Base-by-base conservation (phyloP, 2,329 filamentous ascomycete species). In the Pseudogymnoascus sp. region DNA sequence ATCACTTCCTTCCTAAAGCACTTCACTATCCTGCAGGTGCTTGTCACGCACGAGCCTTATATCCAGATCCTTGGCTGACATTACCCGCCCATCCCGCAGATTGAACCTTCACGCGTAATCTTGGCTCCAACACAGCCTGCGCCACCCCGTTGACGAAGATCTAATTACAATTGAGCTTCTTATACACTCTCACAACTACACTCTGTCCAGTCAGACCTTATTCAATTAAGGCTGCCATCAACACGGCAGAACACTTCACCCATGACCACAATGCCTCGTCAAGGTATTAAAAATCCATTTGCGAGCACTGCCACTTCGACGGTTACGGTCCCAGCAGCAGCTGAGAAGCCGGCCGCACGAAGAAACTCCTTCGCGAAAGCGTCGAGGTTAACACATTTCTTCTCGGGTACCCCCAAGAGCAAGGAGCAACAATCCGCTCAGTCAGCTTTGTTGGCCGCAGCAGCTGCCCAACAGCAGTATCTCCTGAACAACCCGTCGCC, bases 341-440 rank as follows among this genome's bases (percentile, higher is more conserved):
- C 67, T 51, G 69, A 73, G 63, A 67, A 67, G 33, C 64, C 68
- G 44, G 61, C 65, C n/a, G 58, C 27, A 74, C 80, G 84, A 73
- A 80, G 83, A 73, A 78, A 81, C 61, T 87, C 85, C 44, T 79
- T 81, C 67, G 84, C 83, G 69, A 91, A 90, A 76, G 83, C 84
- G 73, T 92, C 87, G 75, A 88, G 90, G 72, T 84, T 96, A 69
- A 85, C 86, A 68, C 88, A 92, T 72, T 85, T 96, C 77, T 96
- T 96, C 76, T 90, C 89, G 63, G 85, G 86, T 60, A 89, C 89
- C 59, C 88, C 89, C 67, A 93, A 92, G 79, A 79, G 83, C 67
- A 92, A 89, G 76, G 81, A 87, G 65, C 81, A 86, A 68, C 79
- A 80, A 60, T 80, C 84, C 63, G 81, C 86, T 60, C 83, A 90